phyloP scores from a whole-genome alignment of 1,284 basidiomycete species.

The Singerocomus rubriflavus region DNA sequence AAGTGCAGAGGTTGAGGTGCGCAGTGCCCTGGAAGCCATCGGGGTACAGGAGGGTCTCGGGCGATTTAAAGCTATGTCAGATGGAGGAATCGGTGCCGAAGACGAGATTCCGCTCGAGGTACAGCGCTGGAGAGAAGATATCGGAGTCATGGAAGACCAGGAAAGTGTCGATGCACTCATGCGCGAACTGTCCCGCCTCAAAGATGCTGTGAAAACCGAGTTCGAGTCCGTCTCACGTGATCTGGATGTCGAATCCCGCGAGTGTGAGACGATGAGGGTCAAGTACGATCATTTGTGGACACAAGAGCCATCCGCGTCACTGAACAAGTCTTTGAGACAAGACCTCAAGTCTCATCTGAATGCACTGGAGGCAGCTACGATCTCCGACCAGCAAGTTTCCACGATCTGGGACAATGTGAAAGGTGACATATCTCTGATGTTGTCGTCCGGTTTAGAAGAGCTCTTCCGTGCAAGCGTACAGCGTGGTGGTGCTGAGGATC shows the following conservation, averaged over 20 bases:
- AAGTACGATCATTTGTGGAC: constrained; percentile 88
- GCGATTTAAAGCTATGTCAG: constrained; percentile 74
- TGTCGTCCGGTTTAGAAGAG: constrained; percentile 64
- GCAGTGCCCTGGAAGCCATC: constrained; percentile 79
- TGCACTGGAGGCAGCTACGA: constrained; percentile 74
- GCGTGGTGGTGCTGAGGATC: constrained; percentile 44
- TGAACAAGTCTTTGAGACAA: constrained; percentile 70
- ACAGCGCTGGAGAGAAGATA: constrained; percentile 75
- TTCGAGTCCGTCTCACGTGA: constrained; percentile 60
- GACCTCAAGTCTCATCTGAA: constrained; percentile 79
- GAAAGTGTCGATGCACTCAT: constrained; percentile 67
- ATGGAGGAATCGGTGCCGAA: constrained; percentile 64
- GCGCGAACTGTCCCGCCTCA: constrained; percentile 59
- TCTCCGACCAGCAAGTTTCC: constrained; percentile 77
- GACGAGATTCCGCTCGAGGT: constrained; percentile 77
- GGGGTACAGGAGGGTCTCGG: constrained; percentile 78
- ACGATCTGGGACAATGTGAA: constrained; percentile 73
- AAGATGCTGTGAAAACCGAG: constrained; percentile 57
- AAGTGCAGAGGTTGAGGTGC: constrained; percentile 76
- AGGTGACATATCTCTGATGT: constrained; percentile 66
- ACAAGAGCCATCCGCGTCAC: constrained; percentile 79
- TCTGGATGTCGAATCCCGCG: constrained; percentile 74
- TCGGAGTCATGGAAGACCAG: constrained; percentile 59
- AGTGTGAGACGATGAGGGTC: constrained; percentile 82
- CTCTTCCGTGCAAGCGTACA: constrained; percentile 66